These are phyloP conservation scores for Claviceps sp. DNA, from an alignment of 2,329 filamentous ascomycete species.

Conservation along the genomic window DNA sequence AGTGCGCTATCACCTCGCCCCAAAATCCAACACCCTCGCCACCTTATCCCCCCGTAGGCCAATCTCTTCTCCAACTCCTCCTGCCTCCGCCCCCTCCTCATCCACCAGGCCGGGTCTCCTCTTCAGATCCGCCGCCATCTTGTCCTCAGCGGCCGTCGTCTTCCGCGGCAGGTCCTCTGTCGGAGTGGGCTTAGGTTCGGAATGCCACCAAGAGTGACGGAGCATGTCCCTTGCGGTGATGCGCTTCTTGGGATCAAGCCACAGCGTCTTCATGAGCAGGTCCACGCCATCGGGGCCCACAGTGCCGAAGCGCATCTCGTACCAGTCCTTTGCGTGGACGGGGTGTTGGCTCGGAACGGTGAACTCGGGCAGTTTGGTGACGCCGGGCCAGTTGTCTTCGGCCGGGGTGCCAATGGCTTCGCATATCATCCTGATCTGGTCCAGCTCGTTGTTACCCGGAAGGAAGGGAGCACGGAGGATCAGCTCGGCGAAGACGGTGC, in stretches of 20 bases:
- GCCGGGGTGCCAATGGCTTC: constrained; percentile 79
- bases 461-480: constrained; percentile 72
- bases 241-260: constrained; percentile 74
- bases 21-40: neutral
- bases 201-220: constrained; percentile 74
- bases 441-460: constrained; percentile 69
- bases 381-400: constrained; percentile 92
- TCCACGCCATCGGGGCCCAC: constrained; percentile 76
- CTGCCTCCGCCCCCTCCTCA: constrained; percentile 51
- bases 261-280: constrained; percentile 71
- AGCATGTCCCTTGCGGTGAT: constrained; percentile 67
- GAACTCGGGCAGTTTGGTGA: constrained; percentile 67
- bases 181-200: constrained; percentile 67
- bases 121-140: constrained; percentile 72
- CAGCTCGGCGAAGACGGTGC: constrained; percentile 85
- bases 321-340: constrained; percentile 56
- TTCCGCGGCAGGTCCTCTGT: constrained; percentile 74
- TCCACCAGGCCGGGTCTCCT: constrained; percentile 51
- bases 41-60: constrained; percentile 49
- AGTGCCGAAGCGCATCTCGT: constrained; percentile 63
- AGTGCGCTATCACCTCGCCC: no score
- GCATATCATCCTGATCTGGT: constrained; percentile 75
- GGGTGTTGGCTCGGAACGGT: constrained; percentile 52
- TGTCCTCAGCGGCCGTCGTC: constrained; percentile 44
- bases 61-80: constrained; percentile 67